Evolutionary conservation across 129 eudicot species (phyloP).

Genomic region (Chrysanthemum lavandulifolium): DNA sequence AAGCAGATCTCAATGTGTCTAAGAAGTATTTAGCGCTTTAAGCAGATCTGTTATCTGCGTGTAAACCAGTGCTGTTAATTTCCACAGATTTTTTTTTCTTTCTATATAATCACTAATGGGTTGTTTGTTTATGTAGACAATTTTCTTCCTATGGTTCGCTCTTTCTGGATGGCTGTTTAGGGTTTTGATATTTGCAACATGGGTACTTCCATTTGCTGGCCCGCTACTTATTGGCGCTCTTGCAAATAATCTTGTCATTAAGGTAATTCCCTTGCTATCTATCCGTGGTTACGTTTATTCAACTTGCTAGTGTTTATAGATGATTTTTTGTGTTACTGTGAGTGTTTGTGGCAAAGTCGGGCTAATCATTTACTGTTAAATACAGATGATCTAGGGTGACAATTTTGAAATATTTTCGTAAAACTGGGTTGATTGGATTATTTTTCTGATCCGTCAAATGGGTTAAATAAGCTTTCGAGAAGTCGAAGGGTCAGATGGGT

Average conservation of each 20-base stretch:
- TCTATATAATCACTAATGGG: background rate
- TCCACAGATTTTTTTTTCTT: background rate
- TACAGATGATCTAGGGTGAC: background rate
- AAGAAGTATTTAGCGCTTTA: too few species aligned
- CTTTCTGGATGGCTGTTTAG: slow-evolving; percentile 96
- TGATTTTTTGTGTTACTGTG: background rate
- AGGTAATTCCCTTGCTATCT: slow-evolving; percentile 43
- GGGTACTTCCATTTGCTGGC: slow-evolving; percentile 86
- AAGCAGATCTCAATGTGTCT: too few species aligned
- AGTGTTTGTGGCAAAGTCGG: background rate
- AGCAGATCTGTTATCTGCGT: background rate
- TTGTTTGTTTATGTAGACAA: slow-evolving; percentile 47
- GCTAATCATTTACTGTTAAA: background rate
- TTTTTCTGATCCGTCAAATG: too few species aligned
- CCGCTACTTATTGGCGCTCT: slow-evolving; percentile 74
- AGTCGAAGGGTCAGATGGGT: background rate
- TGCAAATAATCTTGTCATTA: slow-evolving; percentile 70
- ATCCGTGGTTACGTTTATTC: background rate
- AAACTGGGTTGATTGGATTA: background rate
- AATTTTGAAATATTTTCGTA: background rate
- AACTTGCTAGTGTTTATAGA: background rate
- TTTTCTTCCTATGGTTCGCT: slow-evolving; percentile 90
- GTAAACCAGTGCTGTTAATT: background rate
- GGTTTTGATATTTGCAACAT: slow-evolving; percentile 59
- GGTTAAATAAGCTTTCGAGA: background rate